Evolutionary conservation across 2,329 filamentous ascomycete species (phyloP), one percentile per base, ranked within the genome.

Genomic region (Trichophyton verrucosum): DNA sequence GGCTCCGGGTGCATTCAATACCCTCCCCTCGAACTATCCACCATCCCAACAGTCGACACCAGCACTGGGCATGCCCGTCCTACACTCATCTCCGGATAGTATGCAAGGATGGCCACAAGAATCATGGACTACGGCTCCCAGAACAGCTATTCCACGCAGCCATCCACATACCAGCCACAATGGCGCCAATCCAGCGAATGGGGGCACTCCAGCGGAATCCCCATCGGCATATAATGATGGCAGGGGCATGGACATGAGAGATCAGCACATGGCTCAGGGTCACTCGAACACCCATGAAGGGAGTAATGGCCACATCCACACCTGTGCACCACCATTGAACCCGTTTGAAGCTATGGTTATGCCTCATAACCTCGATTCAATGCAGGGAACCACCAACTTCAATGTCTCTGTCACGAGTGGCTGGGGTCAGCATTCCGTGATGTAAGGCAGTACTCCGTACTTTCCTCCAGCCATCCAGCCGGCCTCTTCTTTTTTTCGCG

Each of bases 101-200:
- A 62, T 73, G 20, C 72, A 75, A 27, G 72, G 71, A 20, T 69
- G 75, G 64, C 72, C 72, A 2, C 71, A 73, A 0, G 71, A 74
- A 57, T 67, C 71, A 3, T 73, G 75, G 76, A 70, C 71, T 59
- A 65, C 74, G 13, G 71, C 68, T 58, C 75, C 68, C 53, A 70
- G 71, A 64, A 73, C 74, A n/a, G 74, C 76, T 24, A 42, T 62
- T 8, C 59, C 58, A 7, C 73, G 69, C 13, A 72, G 80, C 33
- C 80, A 81, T 65, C 55, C 55, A 27, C 80, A 81, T 65, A 33
- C 55, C 11, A 42, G 49, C 15, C 49, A 53, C 9, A 53, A n/a
- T 15, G 22, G 49, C 49, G 49, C 22, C 27, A 53, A 53, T 24
- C 49, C 49, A 9, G 49, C 49, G 24, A 33, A 53, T 33, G 49